A percentile compares a stretch with the other conserved stretches of the same genome.
These are phyloP conservation scores for Sindora glabra DNA, from an alignment of 306 rosid genomes.

Conservation along the genomic window DNA sequence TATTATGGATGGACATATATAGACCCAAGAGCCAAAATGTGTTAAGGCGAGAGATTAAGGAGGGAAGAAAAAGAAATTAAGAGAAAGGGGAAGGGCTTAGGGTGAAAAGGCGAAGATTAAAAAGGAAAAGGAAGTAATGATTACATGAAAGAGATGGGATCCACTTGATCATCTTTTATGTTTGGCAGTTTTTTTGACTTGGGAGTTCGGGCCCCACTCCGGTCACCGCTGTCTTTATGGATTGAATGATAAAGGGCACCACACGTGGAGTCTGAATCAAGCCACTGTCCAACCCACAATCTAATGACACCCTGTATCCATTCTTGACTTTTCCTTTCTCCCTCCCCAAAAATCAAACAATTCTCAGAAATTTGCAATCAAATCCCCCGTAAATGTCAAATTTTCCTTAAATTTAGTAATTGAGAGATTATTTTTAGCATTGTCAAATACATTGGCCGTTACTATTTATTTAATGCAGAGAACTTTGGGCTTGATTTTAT, in stretches of 20 bases:
- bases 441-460: too few relatives aligned
- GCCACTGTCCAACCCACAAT: conserved; percentile 61
- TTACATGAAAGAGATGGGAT: conserved; percentile 58
- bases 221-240: conserved; percentile 59
- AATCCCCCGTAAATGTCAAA: too few relatives aligned
- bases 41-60: background rate
- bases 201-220: conserved; percentile 48
- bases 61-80: background rate
- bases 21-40: background rate
- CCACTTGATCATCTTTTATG: conserved; percentile 45
- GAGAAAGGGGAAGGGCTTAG: conserved; percentile 2
- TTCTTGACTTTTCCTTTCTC: background rate
- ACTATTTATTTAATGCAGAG: too few relatives aligned
- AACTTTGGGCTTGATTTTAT: too few relatives aligned
- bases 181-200: conserved; percentile 41
- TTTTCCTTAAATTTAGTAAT: too few relatives aligned
- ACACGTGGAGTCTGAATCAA: conserved; percentile 84
- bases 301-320: conserved; percentile 21
- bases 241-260: conserved; percentile 74
- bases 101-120: conserved; percentile 22
- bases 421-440: too few relatives aligned
- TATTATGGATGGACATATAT: too few relatives aligned
- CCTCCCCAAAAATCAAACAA: background rate
- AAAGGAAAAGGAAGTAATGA: conserved; percentile 44
- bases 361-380: too few relatives aligned